Conservation (phyloP, 441 rosid genomes). For the Corymbia calophylla region DNA sequence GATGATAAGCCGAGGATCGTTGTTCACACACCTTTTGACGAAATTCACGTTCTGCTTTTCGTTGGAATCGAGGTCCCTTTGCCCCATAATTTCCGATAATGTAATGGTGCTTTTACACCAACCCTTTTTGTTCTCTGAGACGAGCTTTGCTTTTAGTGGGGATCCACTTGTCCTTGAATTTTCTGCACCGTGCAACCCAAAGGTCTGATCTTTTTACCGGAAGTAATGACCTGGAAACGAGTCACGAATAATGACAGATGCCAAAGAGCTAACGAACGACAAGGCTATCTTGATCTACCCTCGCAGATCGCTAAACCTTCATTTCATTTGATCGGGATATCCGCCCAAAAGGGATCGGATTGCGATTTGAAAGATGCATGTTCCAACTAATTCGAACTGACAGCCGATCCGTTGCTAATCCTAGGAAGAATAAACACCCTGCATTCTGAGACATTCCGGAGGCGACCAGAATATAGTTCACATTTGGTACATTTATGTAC, state of each 20-base stretch:
- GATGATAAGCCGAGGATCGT: not conserved
- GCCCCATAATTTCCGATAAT: not conserved
- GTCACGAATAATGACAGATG: not conserved
- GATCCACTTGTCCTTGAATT: not conserved
- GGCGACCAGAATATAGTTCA: not conserved
- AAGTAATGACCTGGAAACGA: not conserved
- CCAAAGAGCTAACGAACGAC: not conserved
- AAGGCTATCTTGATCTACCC: not conserved
- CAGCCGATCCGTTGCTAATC: not conserved
- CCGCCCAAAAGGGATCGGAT: not conserved
- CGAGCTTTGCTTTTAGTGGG: not conserved
- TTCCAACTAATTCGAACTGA: not conserved
- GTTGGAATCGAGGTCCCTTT: not conserved
- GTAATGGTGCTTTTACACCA: not conserved
- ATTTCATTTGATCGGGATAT: not conserved
- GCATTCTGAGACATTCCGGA: fast-evolving
- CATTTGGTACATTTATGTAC: not conserved
- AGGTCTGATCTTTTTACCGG: not conserved
- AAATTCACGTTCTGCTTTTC: not conserved
- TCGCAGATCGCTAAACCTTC: not conserved
- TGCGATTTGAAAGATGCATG: not conserved
- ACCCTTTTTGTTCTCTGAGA: not conserved
- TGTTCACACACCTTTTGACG: not conserved
- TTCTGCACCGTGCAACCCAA: not conserved
- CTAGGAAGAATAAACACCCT: not conserved